Base-by-base conservation (phyloP, 2,329 filamentous ascomycete species). In the Stachybotrys echinatus region DNA sequence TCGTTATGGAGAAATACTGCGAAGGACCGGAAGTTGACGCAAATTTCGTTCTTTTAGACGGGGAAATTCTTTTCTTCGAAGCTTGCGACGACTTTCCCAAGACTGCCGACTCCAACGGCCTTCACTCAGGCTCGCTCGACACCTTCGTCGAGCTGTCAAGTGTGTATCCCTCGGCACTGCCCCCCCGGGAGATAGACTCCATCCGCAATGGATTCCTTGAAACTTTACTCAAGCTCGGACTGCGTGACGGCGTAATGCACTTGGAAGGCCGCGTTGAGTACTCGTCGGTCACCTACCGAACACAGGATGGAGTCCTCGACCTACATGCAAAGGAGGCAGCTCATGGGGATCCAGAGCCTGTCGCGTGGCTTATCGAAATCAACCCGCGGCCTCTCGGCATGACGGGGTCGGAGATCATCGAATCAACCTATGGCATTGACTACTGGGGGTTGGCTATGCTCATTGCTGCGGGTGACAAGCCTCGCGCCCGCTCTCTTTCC, bases 1-100 rank as follows among this genome's bases (percentile, higher is more conserved):
- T 54, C 39, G 50, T 60, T 4, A 51, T 60, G 18, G 57, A 60
- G 38, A 23, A 50, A n/a, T 59, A 59, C 23, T 45, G 50, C 23
- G 50, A 52, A 3, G 57, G 57, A 2, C 57, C 57, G n/a, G 57
- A 60, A 46, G 42, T 59, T 2, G 57, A 59, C 38, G 50, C 46
- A 20, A 59, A 59, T 50, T 48, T 59, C 21, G 55, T 59, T 14
- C 48, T 59, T 17, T 31, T 40, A 8, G 52, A 59, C 31, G 57
- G 57, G 1, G 23, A 59, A 40, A 23, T 59, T 12, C 50, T 58
- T 22, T 59, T 59, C 46, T 58, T 50, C 20, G 57, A 58, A 42
- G 45, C 51, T n/a, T 51, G 48, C 21, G 55, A 58, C 12, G 55
- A 58, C 23, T 48, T 55, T 19, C 55, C 55, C 14, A 57, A 50